phyloP scores from a whole-genome alignment of 1,284 basidiomycete genomes.

The Cryptococcus sp. region DNA sequence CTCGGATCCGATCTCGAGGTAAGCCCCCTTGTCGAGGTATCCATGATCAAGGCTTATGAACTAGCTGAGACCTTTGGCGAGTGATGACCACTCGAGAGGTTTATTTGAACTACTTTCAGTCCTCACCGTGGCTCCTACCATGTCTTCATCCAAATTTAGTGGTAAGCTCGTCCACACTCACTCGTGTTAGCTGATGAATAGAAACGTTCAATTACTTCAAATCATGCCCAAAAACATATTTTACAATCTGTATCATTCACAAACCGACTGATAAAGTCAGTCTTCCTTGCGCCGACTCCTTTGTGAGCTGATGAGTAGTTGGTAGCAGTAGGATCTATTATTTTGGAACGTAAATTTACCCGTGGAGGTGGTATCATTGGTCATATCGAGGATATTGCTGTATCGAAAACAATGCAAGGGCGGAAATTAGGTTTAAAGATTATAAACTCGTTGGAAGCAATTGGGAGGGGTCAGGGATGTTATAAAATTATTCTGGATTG shows the following conservation, averaged over 20 bases:
- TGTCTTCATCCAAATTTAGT: constrained; percentile 62
- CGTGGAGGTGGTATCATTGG: constrained; percentile 74
- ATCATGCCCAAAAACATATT: constrained; percentile 63
- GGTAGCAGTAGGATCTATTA: constrained; percentile 76
- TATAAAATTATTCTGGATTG: constrained; percentile 99
- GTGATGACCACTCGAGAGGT: constrained; percentile 75
- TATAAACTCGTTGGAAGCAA: constrained; percentile 74
- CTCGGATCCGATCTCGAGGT: constrained; percentile 34
- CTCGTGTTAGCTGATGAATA: constrained; percentile 1
- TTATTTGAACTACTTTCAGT: constrained; percentile 80
- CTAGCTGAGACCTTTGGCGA: constrained; percentile 87
- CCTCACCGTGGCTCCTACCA: constrained; percentile 71
- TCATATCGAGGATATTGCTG: constrained; percentile 97
- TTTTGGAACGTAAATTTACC: constrained; percentile 92
- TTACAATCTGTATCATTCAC: constrained; percentile 77
- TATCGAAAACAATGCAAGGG: constrained; percentile 81
- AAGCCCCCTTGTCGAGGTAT: not conserved
- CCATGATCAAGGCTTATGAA: not conserved
- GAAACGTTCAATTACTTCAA: constrained; percentile 58
- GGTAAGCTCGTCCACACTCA: constrained; percentile 8
- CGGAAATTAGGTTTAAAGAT: constrained; percentile 76
- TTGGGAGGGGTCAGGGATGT: constrained; percentile 71
- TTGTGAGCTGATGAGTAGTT: constrained; percentile 48
- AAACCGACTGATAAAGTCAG: constrained; percentile 59
- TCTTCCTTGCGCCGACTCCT: not conserved